These are phyloP conservation scores for Narthecium ossifragum DNA, from an alignment of 106 monocot genomes.

Conservation along the genomic window DNA sequence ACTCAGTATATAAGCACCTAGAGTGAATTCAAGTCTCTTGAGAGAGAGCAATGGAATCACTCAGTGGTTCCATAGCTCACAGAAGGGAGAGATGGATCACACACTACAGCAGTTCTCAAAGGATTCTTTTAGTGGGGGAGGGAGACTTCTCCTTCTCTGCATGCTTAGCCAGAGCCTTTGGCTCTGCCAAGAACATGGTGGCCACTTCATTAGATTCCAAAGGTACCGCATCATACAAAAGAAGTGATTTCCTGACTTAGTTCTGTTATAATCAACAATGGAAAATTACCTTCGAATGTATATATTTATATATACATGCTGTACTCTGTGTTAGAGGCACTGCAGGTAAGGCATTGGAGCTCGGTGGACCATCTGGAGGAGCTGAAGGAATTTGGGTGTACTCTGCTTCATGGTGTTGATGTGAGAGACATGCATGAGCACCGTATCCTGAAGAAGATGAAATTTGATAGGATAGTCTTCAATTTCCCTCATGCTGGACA, in stretches of 20 bases:
- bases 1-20: no score
- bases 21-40: no score
- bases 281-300: background rate
- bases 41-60: no score
- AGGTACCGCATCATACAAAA: background rate
- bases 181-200: slow-evolving; percentile 2
- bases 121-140: background rate
- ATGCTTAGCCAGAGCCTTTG: slow-evolving; percentile 5
- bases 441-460: background rate
- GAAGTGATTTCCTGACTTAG: background rate
- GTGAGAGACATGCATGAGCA: slow-evolving; percentile 12
- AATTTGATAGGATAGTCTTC: slow-evolving; percentile 15
- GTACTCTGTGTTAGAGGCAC: background rate
- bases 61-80: background rate
- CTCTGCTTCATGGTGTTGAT: slow-evolving; percentile 5
- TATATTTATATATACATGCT: background rate
- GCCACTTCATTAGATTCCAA: slow-evolving; percentile 6
- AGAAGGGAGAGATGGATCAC: background rate
- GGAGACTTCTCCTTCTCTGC: slow-evolving; percentile 3
- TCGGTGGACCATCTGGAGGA: background rate
- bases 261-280: no score
- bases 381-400: background rate
- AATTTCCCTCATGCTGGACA: slow-evolving; percentile 21
- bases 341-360: background rate
- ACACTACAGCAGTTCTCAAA: slow-evolving; percentile 3